A percentile compares a stretch with the other conserved stretches of the same genome.
Evolutionary conservation across 257 asterid species (phyloP).

Genomic region (Nicotiana otophora): DNA sequence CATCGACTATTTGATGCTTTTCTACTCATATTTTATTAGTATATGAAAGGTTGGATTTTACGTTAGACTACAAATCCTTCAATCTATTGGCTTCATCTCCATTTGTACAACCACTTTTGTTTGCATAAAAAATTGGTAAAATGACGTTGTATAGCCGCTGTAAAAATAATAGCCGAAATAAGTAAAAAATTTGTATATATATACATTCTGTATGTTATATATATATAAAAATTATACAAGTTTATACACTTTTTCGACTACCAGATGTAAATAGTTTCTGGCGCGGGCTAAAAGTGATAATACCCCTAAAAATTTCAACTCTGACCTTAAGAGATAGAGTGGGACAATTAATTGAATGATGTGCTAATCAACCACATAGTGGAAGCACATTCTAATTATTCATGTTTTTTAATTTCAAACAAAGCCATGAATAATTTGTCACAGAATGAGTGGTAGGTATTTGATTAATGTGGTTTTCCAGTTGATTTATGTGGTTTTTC

Average conservation of each 20-base stretch:
- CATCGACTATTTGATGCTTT: no score
- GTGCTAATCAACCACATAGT: background rate
- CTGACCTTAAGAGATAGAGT: background rate
- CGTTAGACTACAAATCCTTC: no score
- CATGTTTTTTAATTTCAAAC: background rate
- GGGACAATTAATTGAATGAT: background rate
- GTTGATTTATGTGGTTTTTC: background rate
- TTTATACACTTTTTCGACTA: no score
- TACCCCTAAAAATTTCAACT: background rate
- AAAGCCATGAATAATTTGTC: background rate
- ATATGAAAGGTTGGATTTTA: no score
- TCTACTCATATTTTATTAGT: no score
- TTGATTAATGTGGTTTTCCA: background rate
- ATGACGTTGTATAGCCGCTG: no score
- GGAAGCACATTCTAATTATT: background rate
- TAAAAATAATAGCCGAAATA: no score
- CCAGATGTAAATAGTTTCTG: no score
- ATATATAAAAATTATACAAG: no score
- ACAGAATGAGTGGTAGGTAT: background rate
- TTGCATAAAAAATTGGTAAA: background rate
- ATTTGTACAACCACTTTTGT: background rate
- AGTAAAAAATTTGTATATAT: no score
- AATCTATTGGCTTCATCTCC: background rate
- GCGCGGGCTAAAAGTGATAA: no score
- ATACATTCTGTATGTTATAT: no score